phyloP scores from a whole-genome alignment of 306 rosid genomes.

The Geum urbanum region DNA sequence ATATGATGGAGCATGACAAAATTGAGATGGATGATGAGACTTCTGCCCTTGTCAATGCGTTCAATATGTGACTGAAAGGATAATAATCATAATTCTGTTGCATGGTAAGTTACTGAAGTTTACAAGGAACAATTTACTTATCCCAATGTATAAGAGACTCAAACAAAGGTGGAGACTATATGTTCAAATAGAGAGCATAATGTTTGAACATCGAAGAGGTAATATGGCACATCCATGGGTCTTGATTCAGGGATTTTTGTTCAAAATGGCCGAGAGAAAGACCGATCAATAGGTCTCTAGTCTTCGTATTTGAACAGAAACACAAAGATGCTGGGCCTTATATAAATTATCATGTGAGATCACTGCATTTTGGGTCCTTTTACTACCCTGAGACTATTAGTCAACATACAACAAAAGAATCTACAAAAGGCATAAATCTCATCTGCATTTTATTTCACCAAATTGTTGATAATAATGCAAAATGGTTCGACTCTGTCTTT shows the following conservation, averaged over 20 bases:
- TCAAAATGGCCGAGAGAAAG: neutral
- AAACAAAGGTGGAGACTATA: neutral
- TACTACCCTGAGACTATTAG: neutral
- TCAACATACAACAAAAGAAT: neutral
- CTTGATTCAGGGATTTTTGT: neutral
- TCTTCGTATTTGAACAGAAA: neutral
- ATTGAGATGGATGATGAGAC: constrained; percentile 54
- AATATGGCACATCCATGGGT: neutral
- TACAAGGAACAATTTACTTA: neutral
- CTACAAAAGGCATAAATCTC: neutral
- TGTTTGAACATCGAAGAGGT: neutral
- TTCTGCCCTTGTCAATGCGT: constrained; percentile 38
- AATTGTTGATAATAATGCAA: neutral
- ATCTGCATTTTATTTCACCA: neutral
- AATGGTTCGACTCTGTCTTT: neutral
- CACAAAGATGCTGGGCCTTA: neutral
- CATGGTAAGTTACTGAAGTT: constrained; percentile 2
- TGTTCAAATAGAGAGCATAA: neutral
- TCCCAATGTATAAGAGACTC: neutral
- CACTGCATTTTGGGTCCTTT: constrained; percentile 1
- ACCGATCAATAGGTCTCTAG: neutral
- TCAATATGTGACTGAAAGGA: constrained; percentile 16
- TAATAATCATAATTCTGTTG: neutral
- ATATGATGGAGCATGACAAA: constrained; percentile 52
- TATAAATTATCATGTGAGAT: neutral